Conservation (phyloP, 768 basidiomycete genomes). For the Pleurotus platypus region DNA sequence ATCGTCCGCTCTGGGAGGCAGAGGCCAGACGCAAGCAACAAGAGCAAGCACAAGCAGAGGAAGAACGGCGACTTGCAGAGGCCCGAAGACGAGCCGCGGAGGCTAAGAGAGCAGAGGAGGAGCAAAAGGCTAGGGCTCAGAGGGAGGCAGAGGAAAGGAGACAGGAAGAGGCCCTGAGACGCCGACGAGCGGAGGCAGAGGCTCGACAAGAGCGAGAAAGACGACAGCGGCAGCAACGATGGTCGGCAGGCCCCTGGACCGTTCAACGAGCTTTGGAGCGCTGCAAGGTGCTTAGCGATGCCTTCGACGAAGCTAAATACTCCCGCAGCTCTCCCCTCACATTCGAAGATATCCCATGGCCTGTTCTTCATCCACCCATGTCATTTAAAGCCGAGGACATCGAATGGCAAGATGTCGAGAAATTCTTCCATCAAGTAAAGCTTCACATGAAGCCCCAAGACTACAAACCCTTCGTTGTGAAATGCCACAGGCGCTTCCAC, state of each 20-base stretch:
- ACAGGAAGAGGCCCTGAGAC: slow-evolving; percentile 17
- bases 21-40: slow-evolving; percentile 40
- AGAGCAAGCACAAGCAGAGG: slow-evolving; percentile 34
- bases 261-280: slow-evolving; percentile 64
- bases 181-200: slow-evolving; percentile 27
- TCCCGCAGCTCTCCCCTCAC: slow-evolving; percentile 46
- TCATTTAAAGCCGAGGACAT: slow-evolving; percentile 60
- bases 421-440: slow-evolving; percentile 59
- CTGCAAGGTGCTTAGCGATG: slow-evolving; percentile 55
- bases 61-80: slow-evolving; percentile 30
- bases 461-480: slow-evolving; percentile 63
- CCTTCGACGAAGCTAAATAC: slow-evolving; percentile 64
- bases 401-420: slow-evolving; percentile 67
- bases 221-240: slow-evolving; percentile 48
- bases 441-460: slow-evolving; percentile 39
- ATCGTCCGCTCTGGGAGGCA: slow-evolving; percentile 60
- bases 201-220: slow-evolving; percentile 28
- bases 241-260: slow-evolving; percentile 63
- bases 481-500: slow-evolving; percentile 72
- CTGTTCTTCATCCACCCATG: slow-evolving; percentile 54
- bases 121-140: slow-evolving; percentile 18
- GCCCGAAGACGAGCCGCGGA: slow-evolving; percentile 24
- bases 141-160: slow-evolving; percentile 22
- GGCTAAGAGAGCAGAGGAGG: slow-evolving; percentile 22
- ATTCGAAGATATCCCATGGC: slow-evolving; percentile 73